Conservation (phyloP, 768 basidiomycete species). For the Galerina sulciceps region DNA sequence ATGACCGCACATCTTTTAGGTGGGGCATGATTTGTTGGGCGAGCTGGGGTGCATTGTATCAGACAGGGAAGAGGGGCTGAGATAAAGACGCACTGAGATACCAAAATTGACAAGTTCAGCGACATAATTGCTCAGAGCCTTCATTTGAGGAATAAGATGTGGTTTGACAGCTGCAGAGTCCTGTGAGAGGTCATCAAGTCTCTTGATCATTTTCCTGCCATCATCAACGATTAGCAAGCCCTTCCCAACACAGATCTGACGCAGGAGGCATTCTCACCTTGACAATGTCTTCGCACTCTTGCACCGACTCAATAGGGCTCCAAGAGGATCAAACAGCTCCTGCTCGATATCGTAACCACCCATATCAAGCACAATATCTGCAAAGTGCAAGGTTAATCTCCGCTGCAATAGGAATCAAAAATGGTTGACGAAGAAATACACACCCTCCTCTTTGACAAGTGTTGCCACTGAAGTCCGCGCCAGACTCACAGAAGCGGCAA, state of each 20-base stretch:
- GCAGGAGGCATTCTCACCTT: slow-evolving; percentile 50
- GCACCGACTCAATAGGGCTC: slow-evolving; percentile 81
- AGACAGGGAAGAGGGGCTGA: neutral
- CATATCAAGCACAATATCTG: slow-evolving; percentile 76
- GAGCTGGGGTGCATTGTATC: slow-evolving; percentile 49
- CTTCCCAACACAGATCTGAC: neutral
- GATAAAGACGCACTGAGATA: slow-evolving; percentile 65
- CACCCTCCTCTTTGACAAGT: slow-evolving; percentile 80
- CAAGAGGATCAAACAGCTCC: slow-evolving; percentile 83
- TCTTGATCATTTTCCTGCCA: slow-evolving; percentile 83
- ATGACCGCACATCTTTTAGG: slow-evolving; percentile 75
- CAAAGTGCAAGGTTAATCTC: neutral
- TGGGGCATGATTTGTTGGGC: slow-evolving; percentile 91
- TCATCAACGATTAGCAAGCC: neutral
- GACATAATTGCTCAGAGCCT: slow-evolving; percentile 70
- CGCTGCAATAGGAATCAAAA: neutral
- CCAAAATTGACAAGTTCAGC: slow-evolving; percentile 90
- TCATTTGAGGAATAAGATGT: slow-evolving; percentile 73
- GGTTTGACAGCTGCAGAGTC: slow-evolving; percentile 74
- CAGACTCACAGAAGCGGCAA: slow-evolving; percentile 89
- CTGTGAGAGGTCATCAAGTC: slow-evolving; percentile 79
- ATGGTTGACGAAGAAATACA: slow-evolving; percentile 8
- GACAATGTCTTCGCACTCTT: slow-evolving; percentile 81
- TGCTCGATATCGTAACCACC: slow-evolving; percentile 75
- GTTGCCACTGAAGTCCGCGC: slow-evolving; percentile 84